Base-by-base conservation (phyloP, 179 eudicot species). In the Pouteria campechiana region DNA sequence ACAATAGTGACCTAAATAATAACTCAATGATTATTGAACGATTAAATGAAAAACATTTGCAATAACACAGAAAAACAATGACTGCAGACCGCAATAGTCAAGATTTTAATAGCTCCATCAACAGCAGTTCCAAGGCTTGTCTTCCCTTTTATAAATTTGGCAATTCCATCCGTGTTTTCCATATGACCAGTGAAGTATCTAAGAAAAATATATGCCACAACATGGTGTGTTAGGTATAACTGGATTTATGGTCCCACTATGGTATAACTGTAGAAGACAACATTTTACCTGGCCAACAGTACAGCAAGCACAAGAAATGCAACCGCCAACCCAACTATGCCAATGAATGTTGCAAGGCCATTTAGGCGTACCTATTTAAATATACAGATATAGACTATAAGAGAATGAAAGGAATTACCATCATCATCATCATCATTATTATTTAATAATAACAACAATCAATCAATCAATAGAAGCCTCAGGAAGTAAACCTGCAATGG, bases 291-390 rank as follows among this genome's bases (percentile, higher is more conserved):
- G 36, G 54, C 46, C 44, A 84, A 45, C 37, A 81, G 88, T 56
- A 81, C 75, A 24, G 75, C 57, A 24, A 78, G 68, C 44, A 84
- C 97, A 44, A 68, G 36, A 35, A 70, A 60, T 31, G 97, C 95
- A 24, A 89, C 95, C 7, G 72, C 63, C 25, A 88, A 67, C 41
- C 97, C 97, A 53, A 71, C 86, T 23, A 81, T 67, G 18, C 97
- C 95, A 52, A 89, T 74, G 57, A 84, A 89, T 32, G 95, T 84
- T 5, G 97, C 93, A 25, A 89, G 78, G 28, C 97, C 97, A 76
- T 84, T 89, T 56, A 89, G 38, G n/a, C 97, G 88, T 35, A 89
- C 95, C 97, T 84, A 57, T 22, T 34, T 47, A 6, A 50, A 21
- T 15, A 7, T 11, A 41, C 37, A 9, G 22, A 19, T n/a, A 41